Evolutionary conservation across 768 basidiomycete genomes (phyloP).

Genomic region (Piloderma croceum): DNA sequence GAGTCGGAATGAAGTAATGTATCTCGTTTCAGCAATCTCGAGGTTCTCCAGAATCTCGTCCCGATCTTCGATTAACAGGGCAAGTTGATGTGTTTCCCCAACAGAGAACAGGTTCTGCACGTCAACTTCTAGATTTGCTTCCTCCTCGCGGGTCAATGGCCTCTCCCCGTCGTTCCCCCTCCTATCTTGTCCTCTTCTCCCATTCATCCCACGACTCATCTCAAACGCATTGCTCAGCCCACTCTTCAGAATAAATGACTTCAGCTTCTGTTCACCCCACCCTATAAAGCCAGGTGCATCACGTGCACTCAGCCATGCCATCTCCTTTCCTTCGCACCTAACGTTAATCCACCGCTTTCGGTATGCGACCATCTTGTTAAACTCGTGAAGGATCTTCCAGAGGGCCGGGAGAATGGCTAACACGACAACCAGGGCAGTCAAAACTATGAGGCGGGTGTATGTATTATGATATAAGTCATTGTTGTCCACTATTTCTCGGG

Average conservation of each 20-base stretch:
- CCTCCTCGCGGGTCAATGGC: slow-evolving; percentile 38
- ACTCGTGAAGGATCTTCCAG: slow-evolving; percentile 59
- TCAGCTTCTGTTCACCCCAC: slow-evolving; percentile 70
- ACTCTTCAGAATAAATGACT: slow-evolving; percentile 59
- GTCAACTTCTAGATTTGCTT: slow-evolving; percentile 51
- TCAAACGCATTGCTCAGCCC: slow-evolving; percentile 61
- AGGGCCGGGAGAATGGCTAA: slow-evolving; percentile 63
- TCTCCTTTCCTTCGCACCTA: slow-evolving; percentile 62
- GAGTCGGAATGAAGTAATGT: slow-evolving; percentile 68
- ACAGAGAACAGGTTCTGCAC: slow-evolving; percentile 71
- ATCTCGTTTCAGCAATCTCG: slow-evolving; percentile 74
- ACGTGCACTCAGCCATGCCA: slow-evolving; percentile 67
- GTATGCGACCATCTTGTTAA: slow-evolving; percentile 49
- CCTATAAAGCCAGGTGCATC: slow-evolving; percentile 62
- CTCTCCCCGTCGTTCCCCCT: slow-evolving; percentile 37
- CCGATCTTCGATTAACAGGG: slow-evolving; percentile 65
- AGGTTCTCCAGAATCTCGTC: slow-evolving; percentile 74
- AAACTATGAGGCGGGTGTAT: slow-evolving; percentile 60
- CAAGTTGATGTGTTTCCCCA: slow-evolving; percentile 64
- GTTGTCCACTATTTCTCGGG: slow-evolving; percentile 32
- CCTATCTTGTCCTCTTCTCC: slow-evolving; percentile 16
- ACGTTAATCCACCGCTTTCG: slow-evolving; percentile 56
- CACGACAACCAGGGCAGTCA: slow-evolving; percentile 56
- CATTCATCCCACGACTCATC: slow-evolving; percentile 20
- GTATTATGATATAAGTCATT: slow-evolving; percentile 36